Evolutionary conservation across 805 yeast species (phyloP).

Genomic region (Blastobotrys chiropterorum): DNA sequence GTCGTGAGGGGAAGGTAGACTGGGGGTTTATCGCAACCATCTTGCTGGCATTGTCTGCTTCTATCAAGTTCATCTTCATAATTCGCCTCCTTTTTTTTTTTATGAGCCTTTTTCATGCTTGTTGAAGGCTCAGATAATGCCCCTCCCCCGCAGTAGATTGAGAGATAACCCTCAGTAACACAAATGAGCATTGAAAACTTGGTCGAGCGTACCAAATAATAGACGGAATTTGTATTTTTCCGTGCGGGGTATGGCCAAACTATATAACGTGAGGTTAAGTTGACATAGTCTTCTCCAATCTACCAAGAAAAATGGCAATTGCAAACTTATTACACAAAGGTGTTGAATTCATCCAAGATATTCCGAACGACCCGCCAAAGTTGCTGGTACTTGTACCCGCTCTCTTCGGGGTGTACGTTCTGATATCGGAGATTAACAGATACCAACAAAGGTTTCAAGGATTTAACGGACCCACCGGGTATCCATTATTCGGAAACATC

Average conservation of each 20-base stretch:
- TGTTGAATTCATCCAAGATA: background rate
- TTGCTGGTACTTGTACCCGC: background rate
- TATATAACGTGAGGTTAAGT: no score
- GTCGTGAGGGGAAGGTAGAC: no score
- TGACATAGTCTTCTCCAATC: no score
- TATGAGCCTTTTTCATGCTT: no score
- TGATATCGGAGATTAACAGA: conserved; percentile 2
- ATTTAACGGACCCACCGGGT: conserved; percentile 3
- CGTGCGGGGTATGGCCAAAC: background rate
- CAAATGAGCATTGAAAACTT: background rate
- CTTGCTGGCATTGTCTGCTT: no score
- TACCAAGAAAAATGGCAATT: background rate
- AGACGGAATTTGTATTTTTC: background rate
- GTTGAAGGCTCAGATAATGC: no score
- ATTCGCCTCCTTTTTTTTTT: no score
- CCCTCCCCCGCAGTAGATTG: no score
- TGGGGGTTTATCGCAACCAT: no score
- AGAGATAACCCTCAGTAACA: no score
- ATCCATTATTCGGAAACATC: conserved; percentile 8
- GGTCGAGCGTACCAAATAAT: background rate
- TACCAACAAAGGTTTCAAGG: conserved; percentile 2
- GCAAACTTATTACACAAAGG: background rate
- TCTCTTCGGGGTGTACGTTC: background rate
- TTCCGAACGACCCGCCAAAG: background rate
- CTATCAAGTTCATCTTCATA: no score